phyloP scores from a whole-genome alignment of 257 asterid species.

The Echium plantagineum region DNA sequence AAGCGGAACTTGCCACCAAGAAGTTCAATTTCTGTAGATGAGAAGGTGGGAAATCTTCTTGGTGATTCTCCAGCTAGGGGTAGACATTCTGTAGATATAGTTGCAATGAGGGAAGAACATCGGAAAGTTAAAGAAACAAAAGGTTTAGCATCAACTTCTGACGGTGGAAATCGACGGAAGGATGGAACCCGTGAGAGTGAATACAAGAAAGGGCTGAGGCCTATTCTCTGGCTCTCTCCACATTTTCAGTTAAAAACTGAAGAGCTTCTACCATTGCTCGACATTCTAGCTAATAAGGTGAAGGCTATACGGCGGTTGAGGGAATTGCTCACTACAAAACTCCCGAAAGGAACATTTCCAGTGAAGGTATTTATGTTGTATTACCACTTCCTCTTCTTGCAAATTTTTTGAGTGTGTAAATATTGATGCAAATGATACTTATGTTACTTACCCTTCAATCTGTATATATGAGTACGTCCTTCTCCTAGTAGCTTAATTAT shows the following conservation, averaged over 20 bases:
- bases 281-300: neutral
- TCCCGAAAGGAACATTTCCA: conserved; percentile 3
- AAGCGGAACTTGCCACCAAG: neutral
- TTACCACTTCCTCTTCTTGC: neutral
- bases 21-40: neutral
- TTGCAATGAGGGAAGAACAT: neutral
- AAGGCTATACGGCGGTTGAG: conserved; percentile 1
- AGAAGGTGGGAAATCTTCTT: neutral
- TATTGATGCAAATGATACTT: neutral
- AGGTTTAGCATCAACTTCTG: neutral
- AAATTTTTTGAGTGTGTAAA: too few species aligned
- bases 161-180: neutral
- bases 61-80: neutral
- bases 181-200: neutral
- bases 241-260: neutral
- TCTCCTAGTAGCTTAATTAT: neutral
- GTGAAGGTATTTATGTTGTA: neutral
- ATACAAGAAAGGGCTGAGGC: conserved; percentile 1
- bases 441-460: too few species aligned
- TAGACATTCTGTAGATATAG: neutral
- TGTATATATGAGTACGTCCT: too few species aligned
- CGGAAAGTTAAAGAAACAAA: neutral
- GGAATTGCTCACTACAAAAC: conserved; percentile 2
- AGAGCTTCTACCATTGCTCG: conserved; percentile 2
- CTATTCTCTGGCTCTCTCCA: conserved; percentile 1